Conservation (phyloP, 2,329 filamentous ascomycete species). For the Aspergillus latus region DNA sequence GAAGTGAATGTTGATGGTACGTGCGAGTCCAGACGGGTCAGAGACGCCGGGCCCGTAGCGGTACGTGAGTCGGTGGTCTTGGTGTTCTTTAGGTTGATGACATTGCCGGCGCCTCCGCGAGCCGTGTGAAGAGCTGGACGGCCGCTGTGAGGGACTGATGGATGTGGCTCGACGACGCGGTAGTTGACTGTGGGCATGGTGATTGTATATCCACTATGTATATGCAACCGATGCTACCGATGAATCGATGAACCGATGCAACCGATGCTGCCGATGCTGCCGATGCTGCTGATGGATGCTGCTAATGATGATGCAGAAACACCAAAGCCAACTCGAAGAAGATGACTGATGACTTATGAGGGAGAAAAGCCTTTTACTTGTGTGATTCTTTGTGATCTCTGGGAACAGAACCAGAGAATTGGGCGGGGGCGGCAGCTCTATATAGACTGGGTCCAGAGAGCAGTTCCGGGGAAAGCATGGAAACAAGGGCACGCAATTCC, state of each 20-base stretch:
- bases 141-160: conserved; percentile 51
- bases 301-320: conserved; percentile 2
- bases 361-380: conserved; percentile 8
- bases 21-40: conserved; percentile 50
- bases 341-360: background rate
- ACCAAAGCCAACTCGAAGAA: background rate
- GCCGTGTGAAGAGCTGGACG: conserved; percentile 54
- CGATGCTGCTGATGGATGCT: background rate
- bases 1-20: conserved; percentile 42
- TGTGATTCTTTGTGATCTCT: conserved; percentile 15
- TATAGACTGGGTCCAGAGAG: conserved; percentile 18
- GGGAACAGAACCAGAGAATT: conserved; percentile 18
- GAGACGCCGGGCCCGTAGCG: conserved; percentile 50
- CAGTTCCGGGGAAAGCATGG: conserved; percentile 17
- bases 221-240: no score
- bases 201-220: background rate
- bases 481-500: conserved; percentile 16
- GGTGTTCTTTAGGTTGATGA: conserved; percentile 53
- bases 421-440: conserved; percentile 23
- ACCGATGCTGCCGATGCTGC: no score
- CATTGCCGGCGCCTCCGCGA: conserved; percentile 61
- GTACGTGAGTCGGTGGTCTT: conserved; percentile 49
- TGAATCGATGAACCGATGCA: no score
- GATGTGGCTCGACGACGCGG: conserved; percentile 62
- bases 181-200: conserved; percentile 45